Evolutionary conservation across 2,329 filamentous ascomycete species (phyloP).

Genomic region (Rugonectria rugulosa): DNA sequence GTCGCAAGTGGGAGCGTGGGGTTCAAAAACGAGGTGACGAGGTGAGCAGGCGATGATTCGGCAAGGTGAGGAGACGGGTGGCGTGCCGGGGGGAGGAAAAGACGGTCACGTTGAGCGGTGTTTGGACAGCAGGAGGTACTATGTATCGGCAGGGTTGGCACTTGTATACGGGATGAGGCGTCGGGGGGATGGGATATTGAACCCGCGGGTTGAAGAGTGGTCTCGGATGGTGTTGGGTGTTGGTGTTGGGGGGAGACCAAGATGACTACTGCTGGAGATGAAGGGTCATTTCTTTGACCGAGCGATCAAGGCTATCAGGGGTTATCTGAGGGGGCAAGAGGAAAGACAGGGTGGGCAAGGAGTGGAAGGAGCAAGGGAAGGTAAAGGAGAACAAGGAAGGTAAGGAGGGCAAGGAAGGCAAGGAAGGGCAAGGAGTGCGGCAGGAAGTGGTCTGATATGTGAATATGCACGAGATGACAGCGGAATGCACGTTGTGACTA

Average conservation of each 20-base stretch:
- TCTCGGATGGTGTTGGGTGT: conserved; percentile 17
- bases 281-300: too few relatives aligned
- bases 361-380: neutral
- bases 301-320: too few relatives aligned
- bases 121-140: conserved; percentile 31
- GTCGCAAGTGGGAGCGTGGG: conserved; percentile 33
- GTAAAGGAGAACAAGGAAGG: neutral
- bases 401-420: conserved; percentile 1
- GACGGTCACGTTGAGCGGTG: conserved; percentile 32
- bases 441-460: conserved; percentile 37
- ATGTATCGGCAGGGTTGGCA: too few relatives aligned
- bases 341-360: neutral
- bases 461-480: conserved; percentile 34
- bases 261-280: too few relatives aligned
- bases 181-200: conserved; percentile 22
- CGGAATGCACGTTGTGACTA: conserved; percentile 2
- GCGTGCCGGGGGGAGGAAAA: conserved; percentile 29
- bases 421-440: conserved; percentile 19
- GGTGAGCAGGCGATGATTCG: conserved; percentile 37
- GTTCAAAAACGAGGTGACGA: conserved; percentile 34
- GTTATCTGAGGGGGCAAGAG: neutral
- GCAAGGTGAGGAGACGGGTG: conserved; percentile 41
- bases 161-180: too few relatives aligned
- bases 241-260: too few relatives aligned
- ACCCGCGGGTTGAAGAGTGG: conserved; percentile 13